Base-by-base conservation (phyloP, 1,284 basidiomycete genomes). In the Trametes hirsuta region DNA sequence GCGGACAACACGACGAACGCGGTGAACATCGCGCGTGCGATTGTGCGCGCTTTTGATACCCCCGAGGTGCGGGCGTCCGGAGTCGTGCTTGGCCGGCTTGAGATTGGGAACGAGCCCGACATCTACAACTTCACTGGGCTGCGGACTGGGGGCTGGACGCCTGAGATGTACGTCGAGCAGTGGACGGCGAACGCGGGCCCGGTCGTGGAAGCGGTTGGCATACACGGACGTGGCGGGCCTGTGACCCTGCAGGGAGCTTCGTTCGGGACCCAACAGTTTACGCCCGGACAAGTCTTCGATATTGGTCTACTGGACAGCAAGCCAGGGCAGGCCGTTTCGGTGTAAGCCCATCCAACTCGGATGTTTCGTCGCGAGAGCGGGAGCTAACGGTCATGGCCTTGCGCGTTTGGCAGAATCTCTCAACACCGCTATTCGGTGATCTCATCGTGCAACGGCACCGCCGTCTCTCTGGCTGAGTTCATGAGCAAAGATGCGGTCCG, bases 401-500 rank as follows among this genome's bases (percentile, higher is more conserved):
- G 6, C 47, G 62, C 24, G 36, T 53, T 3, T 21, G 34, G 8
- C 69, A 87, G 85, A 2, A 82, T 86, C 59, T 87, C 86, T 5
- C 83, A 88, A 66, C 86, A 88, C 66, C 79, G 77, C 44, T 88
- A 88, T 66, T 83, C 81, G n/a, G 83, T 84, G 34, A 35, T 35
- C 30, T 76, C 78, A 4, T 87, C 84, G 69, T 84, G 84, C 65
- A 66, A 72, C 21, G 87, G 84, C 21, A 79, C 71, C 56, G 76
- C 76, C 48, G 79, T 79, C 25, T 67, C 81, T 34, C 70, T 88
- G 18, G 77, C 82, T 58, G 82, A 85, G 62, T 75, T 90, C 55
- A 88, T 88, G 84, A 80, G 77, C 55, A 88, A 89, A 69, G 68
- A 77, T 4, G 76, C 77, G 35, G 83, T 90, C 35, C 81, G 87